Conservation (phyloP, 306 rosid species). For the Acacia acuminata region DNA sequence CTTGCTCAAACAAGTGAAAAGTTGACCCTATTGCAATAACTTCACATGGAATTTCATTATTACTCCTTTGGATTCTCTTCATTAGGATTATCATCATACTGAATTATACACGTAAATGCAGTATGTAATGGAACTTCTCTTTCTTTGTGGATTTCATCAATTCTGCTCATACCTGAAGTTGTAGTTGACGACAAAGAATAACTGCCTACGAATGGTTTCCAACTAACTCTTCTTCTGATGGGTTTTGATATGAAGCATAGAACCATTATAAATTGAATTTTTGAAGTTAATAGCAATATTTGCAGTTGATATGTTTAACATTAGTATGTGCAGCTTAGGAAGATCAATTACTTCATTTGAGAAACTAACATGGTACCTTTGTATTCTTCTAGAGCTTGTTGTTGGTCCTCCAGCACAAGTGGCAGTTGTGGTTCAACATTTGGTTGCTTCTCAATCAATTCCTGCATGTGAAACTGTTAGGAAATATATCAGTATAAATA, state of each 20-base stretch:
- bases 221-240: neutral
- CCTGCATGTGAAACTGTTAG: neutral
- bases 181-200: neutral
- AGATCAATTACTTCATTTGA: neutral
- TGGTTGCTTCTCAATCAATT: neutral
- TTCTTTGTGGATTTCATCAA: neutral
- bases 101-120: neutral
- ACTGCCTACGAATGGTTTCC: neutral
- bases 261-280: no score
- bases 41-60: neutral
- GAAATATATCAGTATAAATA: no score
- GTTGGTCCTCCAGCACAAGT: neutral
- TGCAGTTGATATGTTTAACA: neutral
- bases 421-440: neutral
- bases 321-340: no score
- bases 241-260: neutral
- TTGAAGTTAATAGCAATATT: neutral
- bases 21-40: neutral
- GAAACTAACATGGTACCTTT: neutral
- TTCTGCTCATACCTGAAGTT: neutral
- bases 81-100: neutral
- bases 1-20: neutral
- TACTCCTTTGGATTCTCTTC: neutral
- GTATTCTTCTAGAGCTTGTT: neutral
- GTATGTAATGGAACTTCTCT: neutral